Evolutionary conservation across 208 protist genomes (phyloP).

Genomic region (Acanthamoeba sp.): DNA sequence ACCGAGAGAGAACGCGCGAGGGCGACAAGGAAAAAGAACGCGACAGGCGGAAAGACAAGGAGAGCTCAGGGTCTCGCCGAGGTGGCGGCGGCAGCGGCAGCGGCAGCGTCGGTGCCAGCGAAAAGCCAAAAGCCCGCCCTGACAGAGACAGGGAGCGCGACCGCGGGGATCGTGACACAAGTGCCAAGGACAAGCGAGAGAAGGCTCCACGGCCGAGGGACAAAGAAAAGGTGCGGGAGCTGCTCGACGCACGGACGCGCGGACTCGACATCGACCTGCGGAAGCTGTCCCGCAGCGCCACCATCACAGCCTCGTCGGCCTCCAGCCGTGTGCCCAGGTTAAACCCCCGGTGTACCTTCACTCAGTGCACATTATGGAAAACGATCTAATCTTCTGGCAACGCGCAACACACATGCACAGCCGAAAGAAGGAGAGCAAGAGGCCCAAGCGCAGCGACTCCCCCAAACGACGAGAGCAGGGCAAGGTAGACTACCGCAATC

Average conservation of each 20-base stretch:
- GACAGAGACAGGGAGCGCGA: neutral
- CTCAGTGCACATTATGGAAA: too few relatives aligned
- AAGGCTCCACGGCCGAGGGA: neutral
- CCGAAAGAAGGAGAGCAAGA: constrained; percentile 36
- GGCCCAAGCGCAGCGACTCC: constrained; percentile 35
- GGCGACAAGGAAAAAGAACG: neutral
- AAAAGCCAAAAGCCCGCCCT: neutral
- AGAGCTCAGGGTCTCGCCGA: neutral
- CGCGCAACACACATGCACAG: neutral
- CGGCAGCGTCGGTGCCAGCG: too few relatives aligned
- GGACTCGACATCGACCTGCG: constrained; percentile 26
- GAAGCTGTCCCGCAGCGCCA: neutral
- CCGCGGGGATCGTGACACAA: neutral
- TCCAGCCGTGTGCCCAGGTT: neutral
- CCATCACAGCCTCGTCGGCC: neutral
- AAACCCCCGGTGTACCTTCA: neutral
- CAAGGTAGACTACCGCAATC: neutral
- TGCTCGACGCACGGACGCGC: neutral
- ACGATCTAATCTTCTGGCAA: too few relatives aligned
- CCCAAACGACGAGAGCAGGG: neutral
- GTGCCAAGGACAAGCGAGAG: neutral
- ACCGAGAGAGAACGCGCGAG: neutral
- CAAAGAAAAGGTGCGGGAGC: neutral
- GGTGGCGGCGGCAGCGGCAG: neutral
- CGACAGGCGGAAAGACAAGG: neutral